A percentile compares a stretch with the other conserved stretches of the same genome.
These are phyloP conservation scores for Phellopilus nigrolimitatus DNA, from an alignment of 1,284 basidiomycete genomes.

Conservation along the genomic window DNA sequence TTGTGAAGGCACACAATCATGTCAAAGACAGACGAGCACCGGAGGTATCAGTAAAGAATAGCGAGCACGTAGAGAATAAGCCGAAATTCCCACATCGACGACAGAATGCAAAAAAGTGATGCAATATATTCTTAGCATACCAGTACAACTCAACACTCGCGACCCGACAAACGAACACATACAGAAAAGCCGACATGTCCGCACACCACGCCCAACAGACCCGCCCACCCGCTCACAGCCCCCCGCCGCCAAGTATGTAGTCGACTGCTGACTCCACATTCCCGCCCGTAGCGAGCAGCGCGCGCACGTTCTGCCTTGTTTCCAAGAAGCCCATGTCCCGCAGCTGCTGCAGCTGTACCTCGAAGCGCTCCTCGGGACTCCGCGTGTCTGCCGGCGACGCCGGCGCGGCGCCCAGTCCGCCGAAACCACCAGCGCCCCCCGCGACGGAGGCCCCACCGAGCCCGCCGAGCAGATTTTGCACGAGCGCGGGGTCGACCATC, in stretches of 20 bases:
- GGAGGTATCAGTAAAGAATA: too few relatives aligned
- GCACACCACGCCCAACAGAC: too few relatives aligned
- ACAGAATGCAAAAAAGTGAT: too few relatives aligned
- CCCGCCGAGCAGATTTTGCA: conserved; percentile 29
- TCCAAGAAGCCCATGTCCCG: conserved; percentile 87
- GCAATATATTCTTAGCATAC: too few relatives aligned
- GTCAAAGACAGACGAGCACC: too few relatives aligned
- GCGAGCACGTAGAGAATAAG: too few relatives aligned
- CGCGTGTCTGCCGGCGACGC: conserved; percentile 59
- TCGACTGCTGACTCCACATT: conserved; percentile 89
- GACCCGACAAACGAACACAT: too few relatives aligned
- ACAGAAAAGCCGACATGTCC: too few relatives aligned
- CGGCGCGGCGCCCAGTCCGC: conserved; percentile 23
- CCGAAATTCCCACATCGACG: too few relatives aligned
- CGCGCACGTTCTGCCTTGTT: conserved; percentile 84
- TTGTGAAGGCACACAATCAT: too few relatives aligned
- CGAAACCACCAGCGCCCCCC: conserved; percentile 26
- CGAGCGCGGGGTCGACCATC: conserved; percentile 21
- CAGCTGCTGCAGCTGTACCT: conserved; percentile 82
- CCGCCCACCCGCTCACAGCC: conserved; percentile 46
- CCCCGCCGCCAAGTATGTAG: conserved; percentile 80
- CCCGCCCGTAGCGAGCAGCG: conserved; percentile 80
- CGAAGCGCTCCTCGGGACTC: conserved; percentile 84
- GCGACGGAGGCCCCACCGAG: conserved; percentile 26
- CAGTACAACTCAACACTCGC: too few relatives aligned